These are phyloP conservation scores for Vitis cinerea DNA, from an alignment of 164 flowering plant species.

Conservation along the genomic window DNA sequence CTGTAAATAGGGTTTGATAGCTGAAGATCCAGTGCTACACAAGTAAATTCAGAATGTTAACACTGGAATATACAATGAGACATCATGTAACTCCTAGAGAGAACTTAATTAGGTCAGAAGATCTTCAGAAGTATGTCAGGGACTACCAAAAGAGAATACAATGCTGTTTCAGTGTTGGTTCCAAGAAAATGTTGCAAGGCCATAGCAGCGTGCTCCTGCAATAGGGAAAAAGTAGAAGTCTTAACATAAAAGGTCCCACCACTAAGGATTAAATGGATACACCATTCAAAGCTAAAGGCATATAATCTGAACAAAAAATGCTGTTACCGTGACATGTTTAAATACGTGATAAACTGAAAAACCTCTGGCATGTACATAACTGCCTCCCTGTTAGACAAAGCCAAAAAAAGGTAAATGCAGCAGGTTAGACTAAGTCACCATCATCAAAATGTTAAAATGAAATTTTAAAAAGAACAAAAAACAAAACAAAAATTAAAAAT, in stretches of 20 bases:
- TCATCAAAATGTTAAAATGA: too few species aligned
- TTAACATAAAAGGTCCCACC: neutral
- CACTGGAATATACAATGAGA: too few species aligned
- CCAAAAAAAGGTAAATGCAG: neutral
- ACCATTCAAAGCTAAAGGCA: neutral
- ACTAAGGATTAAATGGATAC: neutral
- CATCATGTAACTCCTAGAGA: too few species aligned
- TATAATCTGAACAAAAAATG: neutral
- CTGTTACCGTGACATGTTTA: conserved; percentile 67
- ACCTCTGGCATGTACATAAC: conserved; percentile 86
- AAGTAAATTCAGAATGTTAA: neutral
- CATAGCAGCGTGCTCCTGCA: conserved; percentile 80
- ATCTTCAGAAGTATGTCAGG: neutral
- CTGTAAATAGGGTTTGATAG: conserved; percentile 69
- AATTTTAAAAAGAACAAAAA: too few species aligned
- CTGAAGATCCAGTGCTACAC: conserved; percentile 82
- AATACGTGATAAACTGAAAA: conserved; percentile 78
- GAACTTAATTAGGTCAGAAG: neutral
- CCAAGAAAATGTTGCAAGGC: conserved; percentile 85
- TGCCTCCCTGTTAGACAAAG: conserved; percentile 65
- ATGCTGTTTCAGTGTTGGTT: conserved; percentile 42
- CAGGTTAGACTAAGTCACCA: too few species aligned
- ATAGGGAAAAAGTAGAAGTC: neutral
- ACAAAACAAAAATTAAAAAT: too few species aligned
- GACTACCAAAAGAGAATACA: conserved; percentile 65